A percentile compares a stretch with the other conserved stretches of the same genome.
Conservation (phyloP, 352 stramenopile species). For the Saprolegnia parasitica region DNA sequence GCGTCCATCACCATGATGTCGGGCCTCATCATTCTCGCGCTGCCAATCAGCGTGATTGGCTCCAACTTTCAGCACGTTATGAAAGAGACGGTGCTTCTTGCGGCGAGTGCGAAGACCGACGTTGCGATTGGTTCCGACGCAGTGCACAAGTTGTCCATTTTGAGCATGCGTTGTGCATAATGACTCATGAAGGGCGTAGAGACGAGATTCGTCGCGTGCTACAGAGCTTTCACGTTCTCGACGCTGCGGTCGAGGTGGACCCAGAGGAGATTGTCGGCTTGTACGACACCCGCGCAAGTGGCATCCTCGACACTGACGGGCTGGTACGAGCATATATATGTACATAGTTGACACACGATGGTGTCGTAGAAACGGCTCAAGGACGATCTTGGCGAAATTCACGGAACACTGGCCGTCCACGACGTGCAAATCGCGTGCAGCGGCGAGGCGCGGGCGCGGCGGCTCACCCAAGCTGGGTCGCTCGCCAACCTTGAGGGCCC, state of each 20-base stretch:
- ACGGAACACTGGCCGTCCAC: no score
- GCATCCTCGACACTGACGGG: slow-evolving; percentile 68
- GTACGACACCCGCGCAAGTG: slow-evolving; percentile 72
- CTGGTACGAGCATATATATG: slow-evolving; percentile 31
- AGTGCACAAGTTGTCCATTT: slow-evolving; percentile 13
- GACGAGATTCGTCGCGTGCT: slow-evolving; percentile 71
- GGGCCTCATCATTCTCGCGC: slow-evolving; percentile 78
- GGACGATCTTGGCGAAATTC: no score
- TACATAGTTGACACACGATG: neutral
- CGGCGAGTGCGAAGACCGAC: slow-evolving; percentile 73
- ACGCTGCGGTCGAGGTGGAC: slow-evolving; percentile 62
- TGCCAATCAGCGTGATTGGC: slow-evolving; percentile 87
- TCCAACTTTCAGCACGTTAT: slow-evolving; percentile 84
- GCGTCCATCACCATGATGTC: slow-evolving; percentile 66
- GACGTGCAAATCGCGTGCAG: no score
- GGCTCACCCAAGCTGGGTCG: neutral
- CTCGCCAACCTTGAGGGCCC: slow-evolving; percentile 31
- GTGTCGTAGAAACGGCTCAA: no score
- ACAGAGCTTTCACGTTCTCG: slow-evolving; percentile 64
- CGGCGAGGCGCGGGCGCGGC: no score
- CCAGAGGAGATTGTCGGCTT: slow-evolving; percentile 75
- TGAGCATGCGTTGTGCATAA: neutral
- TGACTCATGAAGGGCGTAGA: neutral
- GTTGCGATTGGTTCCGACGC: slow-evolving; percentile 63
- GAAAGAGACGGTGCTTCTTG: slow-evolving; percentile 71